Evolutionary conservation across 306 rosid genomes (phyloP), one percentile per base, ranked within the genome.

Genomic region (Mimosa bimucronata): DNA sequence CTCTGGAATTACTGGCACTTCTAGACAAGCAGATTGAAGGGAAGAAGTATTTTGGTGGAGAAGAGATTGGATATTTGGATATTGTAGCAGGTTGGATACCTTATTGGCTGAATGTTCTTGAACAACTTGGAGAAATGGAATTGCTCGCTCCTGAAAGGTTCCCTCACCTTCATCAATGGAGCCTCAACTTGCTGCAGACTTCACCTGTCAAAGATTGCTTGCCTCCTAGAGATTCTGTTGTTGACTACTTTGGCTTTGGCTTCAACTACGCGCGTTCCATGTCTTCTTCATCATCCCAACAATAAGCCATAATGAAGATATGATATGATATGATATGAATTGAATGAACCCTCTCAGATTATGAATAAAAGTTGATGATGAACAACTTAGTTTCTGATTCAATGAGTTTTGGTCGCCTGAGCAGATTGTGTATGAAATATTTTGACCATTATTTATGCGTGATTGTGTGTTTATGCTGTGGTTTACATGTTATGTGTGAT

Each of bases 11-110:
- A 41, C 55, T 91, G 7, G 69, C 75, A 61, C 26, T 76, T 72
- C 78, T 89, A 61, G 96, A 89, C 84, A 74, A 84, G 60, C 83
- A 75, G 50, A 79, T 91, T 42, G 40, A 86, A 71, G 96, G 91
- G 84, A 86, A 91, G 21, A 83, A 79, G 72, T 86, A 50, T 14
- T 86, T 86, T 82, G 89, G 85, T 13, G 88, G 88, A 18, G 86
- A 79, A 12, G 66, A 74, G 69, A 46, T 83, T 18, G 85, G 88
- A 6, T 82, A 77, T 64, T 76, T 87, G 82, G 86, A 79, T 25
- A 46, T 86, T 46, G 88, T 58, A 10, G 81, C 73, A 45, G 86
- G 88, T 0, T 77, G 84, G 80, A 29, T 83, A 19, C 65, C 75
- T 71, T 60, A 71, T 62, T 82, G 86, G 87, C 79, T 82, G 0